A percentile compares a stretch with the other conserved stretches of the same genome.
Evolutionary conservation across 2,329 filamentous ascomycete genomes (phyloP).

Genomic region (Alternaria burnsii): DNA sequence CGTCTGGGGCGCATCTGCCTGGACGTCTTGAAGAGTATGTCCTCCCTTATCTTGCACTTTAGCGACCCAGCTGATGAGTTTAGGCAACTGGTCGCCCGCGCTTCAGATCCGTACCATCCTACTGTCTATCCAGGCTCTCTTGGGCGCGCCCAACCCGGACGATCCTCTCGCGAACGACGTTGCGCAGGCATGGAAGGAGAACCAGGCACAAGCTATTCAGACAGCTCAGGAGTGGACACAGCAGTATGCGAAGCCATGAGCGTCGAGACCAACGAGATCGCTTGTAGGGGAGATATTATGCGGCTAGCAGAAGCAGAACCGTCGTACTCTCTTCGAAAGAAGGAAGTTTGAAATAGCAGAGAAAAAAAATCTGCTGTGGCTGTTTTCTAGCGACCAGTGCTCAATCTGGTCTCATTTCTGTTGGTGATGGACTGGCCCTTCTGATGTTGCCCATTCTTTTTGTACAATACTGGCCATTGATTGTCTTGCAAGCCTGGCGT

Average conservation of each 20-base stretch:
- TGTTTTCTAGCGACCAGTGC: neutral
- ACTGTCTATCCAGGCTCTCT: slow-evolving; percentile 95
- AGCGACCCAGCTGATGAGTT: slow-evolving; percentile 8
- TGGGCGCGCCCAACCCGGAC: slow-evolving; percentile 96
- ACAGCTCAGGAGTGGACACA: slow-evolving; percentile 93
- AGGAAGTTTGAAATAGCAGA: slow-evolving; percentile 3
- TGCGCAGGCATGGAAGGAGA: slow-evolving; percentile 97
- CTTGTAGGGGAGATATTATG: neutral
- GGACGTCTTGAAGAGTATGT: slow-evolving; percentile 91
- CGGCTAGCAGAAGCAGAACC: neutral
- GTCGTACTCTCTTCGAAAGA: neutral
- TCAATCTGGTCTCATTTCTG: neutral
- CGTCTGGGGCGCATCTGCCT: slow-evolving; percentile 96
- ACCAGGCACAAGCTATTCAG: slow-evolving; percentile 89
- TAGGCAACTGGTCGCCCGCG: slow-evolving; percentile 98
- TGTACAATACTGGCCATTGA: slow-evolving; percentile 24
- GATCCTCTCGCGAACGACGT: slow-evolving; percentile 98
- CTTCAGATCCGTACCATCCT: slow-evolving; percentile 98
- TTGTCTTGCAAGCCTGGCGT: slow-evolving; percentile 28
- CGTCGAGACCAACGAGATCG: neutral
- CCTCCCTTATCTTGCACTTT: neutral
- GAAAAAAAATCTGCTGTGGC: neutral
- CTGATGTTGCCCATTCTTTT: slow-evolving; percentile 7
- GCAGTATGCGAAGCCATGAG: slow-evolving; percentile 69
- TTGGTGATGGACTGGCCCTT: neutral